Evolutionary conservation across 306 rosid species (phyloP), one percentile per base, ranked within the genome.

Genomic region (Argentina anserina): DNA sequence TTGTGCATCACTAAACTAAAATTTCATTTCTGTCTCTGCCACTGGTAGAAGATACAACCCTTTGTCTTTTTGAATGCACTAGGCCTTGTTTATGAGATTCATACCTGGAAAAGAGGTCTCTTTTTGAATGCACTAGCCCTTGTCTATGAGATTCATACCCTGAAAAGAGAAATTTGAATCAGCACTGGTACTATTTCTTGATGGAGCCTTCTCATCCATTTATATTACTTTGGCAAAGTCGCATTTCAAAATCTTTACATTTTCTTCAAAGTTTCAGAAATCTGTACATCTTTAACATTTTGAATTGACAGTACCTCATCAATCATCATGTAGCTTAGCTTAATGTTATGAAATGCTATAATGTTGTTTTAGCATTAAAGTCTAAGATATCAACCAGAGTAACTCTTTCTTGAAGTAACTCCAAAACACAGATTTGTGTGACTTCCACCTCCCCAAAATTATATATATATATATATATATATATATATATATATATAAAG

Each of bases 291-390:
- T n/a, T n/a, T n/a, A n/a, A 23, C 31, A 9, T 50, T 50, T 4
- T 53, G 60, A 53, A 53, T 53, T 10, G 60, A 53, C 60, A 53
- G 60, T 53, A 58, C 64, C 64, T 58, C 37, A 58, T 53, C 29
- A 23, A 23, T 53, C 31, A 23, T 53, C 31, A 53, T 23, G 29
- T 53, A 53, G 31, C 60, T 53, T 53, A 53, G 60, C 60, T 53
- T 53, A 53, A 29, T 53, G 60, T 53, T 49, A 20, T 49, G 56
- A 49, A 49, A 55, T 36, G 25, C 50, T 1, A 45, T 21, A 67
- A 75, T 12, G 25, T 69, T 69, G 70, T 76, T 45, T 61, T 69
- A n/a, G 66, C 50, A 59, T 68, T 76, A 0, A 76, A 47, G 80
- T 69, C 63, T 45, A 60, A 69, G 70, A 69, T 29, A 70, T 61